Base-by-base conservation (phyloP, 2,329 filamentous ascomycete genomes). In the Pestalotiopsis sp. region DNA sequence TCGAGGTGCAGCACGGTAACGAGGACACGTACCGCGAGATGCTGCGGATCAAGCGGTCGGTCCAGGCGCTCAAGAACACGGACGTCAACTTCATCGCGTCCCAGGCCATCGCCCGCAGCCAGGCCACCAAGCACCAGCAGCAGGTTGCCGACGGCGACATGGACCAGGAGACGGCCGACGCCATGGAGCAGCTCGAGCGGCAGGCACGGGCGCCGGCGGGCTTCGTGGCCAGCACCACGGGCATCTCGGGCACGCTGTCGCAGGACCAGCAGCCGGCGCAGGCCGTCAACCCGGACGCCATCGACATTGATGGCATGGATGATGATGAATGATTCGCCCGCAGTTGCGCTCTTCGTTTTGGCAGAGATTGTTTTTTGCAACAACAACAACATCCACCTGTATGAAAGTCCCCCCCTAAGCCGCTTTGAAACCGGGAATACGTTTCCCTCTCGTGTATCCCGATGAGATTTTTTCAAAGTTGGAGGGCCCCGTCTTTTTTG, bases 21-120 rank as follows among this genome's bases (percentile, higher is more conserved):
- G 97, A 99, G 80, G 96, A 99, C 79, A 99, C 97, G 0, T 99
- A 97, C 87, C 98, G 97, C 84, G 96, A 99, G 79, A 99, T 99
- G 96, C 86, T 98, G 71, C 91, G 96, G 38, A 94, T 99, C 85
- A 99, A 98, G 86, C 87, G 96, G 78, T 97, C 94, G 80, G 96
- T 99, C 13, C 94, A 98, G 81, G 95, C 96, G 66, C 93, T 98
- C 83, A 99, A 97, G 86, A 98, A 98, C 78, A 99, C 97, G 59
- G 96, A 99, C 77, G 95, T 99, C 85, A 97, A 95, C 79, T 99
- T 98, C 77, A 98, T 99, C 80, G 96, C 96, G 11, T 97, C 94
- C 4, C 96, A 99, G 80, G 96, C 96, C 31, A 86, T 99, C 73
- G 94, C 94, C 25, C 90, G 94, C 71, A 91, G 90, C 71, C 92